Conservation (phyloP, 1,284 basidiomycete genomes). For the Ceratobasidium sp. region DNA sequence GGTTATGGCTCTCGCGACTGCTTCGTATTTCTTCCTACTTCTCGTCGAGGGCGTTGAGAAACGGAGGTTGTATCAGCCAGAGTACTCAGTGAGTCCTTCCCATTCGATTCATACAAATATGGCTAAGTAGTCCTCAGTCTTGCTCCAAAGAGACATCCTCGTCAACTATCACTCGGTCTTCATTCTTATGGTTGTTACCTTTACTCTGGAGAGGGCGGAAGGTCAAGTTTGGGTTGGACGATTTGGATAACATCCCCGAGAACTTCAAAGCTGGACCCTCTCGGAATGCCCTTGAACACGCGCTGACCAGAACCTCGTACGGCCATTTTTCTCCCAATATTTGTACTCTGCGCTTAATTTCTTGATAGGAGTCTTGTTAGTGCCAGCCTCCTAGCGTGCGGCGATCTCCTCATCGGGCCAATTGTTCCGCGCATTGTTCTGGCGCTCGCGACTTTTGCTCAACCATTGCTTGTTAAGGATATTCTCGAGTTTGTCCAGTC, state of each 20-base stretch:
- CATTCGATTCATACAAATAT: no score
- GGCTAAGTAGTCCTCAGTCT: neutral
- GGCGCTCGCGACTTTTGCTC: conserved; percentile 51
- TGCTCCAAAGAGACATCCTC: conserved; percentile 28
- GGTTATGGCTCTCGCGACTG: conserved; percentile 1
- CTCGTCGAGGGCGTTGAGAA: conserved; percentile 17
- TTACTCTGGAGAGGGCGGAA: conserved; percentile 28
- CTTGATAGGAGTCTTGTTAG: conserved; percentile 16
- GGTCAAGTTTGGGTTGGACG: conserved; percentile 29
- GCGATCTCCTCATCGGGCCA: conserved; percentile 46
- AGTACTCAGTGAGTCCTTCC: conserved; percentile 7
- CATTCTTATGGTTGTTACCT: conserved; percentile 32
- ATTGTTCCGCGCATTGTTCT: conserved; percentile 51
- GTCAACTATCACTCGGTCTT: conserved; percentile 16
- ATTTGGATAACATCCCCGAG: conserved; percentile 21
- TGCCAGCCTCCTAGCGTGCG: conserved; percentile 37
- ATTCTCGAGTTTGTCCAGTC: conserved; percentile 51
- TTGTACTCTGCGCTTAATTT: no score
- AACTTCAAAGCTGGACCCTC: conserved; percentile 6
- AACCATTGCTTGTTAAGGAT: conserved; percentile 51
- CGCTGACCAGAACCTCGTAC: neutral
- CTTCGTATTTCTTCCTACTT: conserved; percentile 3
- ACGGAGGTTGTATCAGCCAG: conserved; percentile 2
- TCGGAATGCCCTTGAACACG: conserved; percentile 21
- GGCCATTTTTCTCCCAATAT: no score